Conservation (phyloP, 1,284 basidiomycete genomes). For the Fistulinella cinereoalba region DNA sequence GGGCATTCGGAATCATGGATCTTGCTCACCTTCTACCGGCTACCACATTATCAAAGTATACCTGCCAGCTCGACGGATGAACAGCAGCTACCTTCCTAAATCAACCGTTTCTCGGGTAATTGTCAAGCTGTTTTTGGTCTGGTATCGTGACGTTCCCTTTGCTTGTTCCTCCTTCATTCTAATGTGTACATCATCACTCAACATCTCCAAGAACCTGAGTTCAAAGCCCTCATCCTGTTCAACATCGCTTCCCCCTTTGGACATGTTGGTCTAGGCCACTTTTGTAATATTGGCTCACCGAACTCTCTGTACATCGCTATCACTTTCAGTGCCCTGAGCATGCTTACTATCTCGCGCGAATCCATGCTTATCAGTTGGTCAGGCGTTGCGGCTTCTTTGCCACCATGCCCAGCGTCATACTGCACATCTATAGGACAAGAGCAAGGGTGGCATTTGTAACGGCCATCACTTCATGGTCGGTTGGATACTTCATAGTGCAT, state of each 20-base stretch:
- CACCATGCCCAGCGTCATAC: constrained; percentile 34
- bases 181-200: constrained; percentile 33
- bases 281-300: constrained; percentile 35
- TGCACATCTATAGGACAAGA: constrained; percentile 28
- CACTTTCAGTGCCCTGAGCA: constrained; percentile 28
- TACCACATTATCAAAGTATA: no score
- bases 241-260: constrained; percentile 35
- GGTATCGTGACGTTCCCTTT: constrained; percentile 36
- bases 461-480: constrained; percentile 33
- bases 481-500: constrained; percentile 28
- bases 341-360: constrained; percentile 34
- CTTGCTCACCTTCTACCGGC: constrained; percentile 26
- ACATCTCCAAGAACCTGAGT: constrained; percentile 23
- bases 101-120: constrained; percentile 5
- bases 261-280: constrained; percentile 28
- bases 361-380: constrained; percentile 31
- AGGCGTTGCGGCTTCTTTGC: constrained; percentile 37
- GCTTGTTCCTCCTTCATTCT: constrained; percentile 38
- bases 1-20: constrained; percentile 38
- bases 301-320: constrained; percentile 27
- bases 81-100: no score
- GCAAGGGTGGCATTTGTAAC: constrained; percentile 32
- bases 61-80: no score
- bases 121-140: constrained; percentile 14
- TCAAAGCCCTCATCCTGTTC: constrained; percentile 33